Base-by-base conservation (phyloP, 177 flowering plant genomes). In the Vitis hybrid region DNA sequence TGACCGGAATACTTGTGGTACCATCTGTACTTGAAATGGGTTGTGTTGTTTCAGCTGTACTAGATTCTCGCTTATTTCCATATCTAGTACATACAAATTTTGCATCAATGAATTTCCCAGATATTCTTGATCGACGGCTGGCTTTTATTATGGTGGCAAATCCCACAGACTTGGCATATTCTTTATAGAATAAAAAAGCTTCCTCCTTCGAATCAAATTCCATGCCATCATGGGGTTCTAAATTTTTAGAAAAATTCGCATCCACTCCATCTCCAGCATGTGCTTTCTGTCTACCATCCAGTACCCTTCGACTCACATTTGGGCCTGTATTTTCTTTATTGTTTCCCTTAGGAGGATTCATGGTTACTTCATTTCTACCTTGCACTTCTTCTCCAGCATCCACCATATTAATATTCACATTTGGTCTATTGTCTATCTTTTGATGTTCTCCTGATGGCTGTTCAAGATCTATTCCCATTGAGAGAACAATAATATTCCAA, bases 141-240 rank as follows among this genome's bases (percentile, higher is more conserved):
- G 80, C 80, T 71, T 77, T 80, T 77, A 70, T 80, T 48, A 77
- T 66, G 51, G 75, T 55, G 55, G 78, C 60, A 68, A 77, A 80
- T 12, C 83, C 80, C 57, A 77, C 70, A 49, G 76, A 72, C 66
- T 72, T 77, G 14, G 83, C 83, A 75, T 80, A 77, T 12, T 80
- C 78, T 64, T 72, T 74, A 31, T 80, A 80, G 56, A 77, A 77
- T 11, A 71, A 58, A 62, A 77, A 80, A 29, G 83, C 83, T 48
- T 80, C 76, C 50, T 80, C 83, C 75, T 77, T 77, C 15, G 83
- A 77, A 33, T 77, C 83, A 73, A 80, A 80, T 55, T 75, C 83
- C 78, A 80, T 74, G 13, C 76, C 77, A 31, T 77, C 77, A 60
- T 64, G 77, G 4, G 77, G 80, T 72, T 77, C 78, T n/a, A 69